Percentiles rank a stretch among this genome's conserved stretches.
phyloP scores from a whole-genome alignment of 2,329 filamentous ascomycete genomes.

The Arthrobotrys musiformis region DNA sequence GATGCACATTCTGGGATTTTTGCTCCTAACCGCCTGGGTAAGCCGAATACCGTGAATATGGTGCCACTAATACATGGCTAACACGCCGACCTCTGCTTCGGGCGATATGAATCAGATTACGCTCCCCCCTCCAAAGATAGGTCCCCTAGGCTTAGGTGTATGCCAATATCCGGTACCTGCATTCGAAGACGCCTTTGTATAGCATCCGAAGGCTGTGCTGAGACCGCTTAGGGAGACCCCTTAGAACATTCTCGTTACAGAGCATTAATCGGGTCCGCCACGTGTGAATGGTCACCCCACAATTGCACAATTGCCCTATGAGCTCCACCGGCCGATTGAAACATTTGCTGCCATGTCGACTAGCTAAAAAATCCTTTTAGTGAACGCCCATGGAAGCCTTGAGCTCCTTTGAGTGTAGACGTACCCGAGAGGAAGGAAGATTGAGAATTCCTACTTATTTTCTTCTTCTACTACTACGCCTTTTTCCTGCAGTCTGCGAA shows the following conservation, averaged over 20 bases:
- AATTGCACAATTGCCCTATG: background rate
- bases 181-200: conserved; percentile 5
- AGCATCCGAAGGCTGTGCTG: conserved; percentile 25
- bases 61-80: background rate
- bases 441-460: background rate
- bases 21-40: background rate
- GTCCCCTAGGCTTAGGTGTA: background rate
- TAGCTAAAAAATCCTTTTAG: background rate
- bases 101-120: conserved; percentile 19
- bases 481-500: too few relatives aligned
- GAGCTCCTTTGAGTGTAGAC: too few relatives aligned
- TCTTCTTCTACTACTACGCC: background rate
- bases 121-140: background rate
- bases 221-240: conserved; percentile 5
- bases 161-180: conserved; percentile 13
- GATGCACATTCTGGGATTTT: background rate
- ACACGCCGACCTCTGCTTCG: background rate
- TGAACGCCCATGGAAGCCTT: background rate
- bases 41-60: background rate
- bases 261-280: background rate
- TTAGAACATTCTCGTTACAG: background rate
- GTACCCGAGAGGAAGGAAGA: background rate
- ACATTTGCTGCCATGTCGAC: background rate
- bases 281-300: background rate
- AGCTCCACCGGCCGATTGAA: background rate